A percentile compares a stretch with the other conserved stretches of the same genome.
These are phyloP conservation scores for Dioscorea zingiberensis DNA, from an alignment of 106 monocot species.

Conservation along the genomic window DNA sequence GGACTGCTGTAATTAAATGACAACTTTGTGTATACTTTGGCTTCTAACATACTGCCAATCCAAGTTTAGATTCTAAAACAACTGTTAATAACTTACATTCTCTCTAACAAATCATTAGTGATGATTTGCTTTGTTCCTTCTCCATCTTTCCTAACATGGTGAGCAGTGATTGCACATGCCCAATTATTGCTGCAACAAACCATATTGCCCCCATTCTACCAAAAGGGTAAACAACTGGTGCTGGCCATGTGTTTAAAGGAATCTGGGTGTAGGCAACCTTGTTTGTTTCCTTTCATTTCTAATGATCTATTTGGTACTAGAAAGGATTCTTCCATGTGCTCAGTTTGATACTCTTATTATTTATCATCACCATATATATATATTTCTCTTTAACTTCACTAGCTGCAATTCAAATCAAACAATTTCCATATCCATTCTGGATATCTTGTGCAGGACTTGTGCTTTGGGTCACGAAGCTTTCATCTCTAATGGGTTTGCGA, in stretches of 20 bases:
- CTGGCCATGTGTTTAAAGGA: conserved; percentile 20
- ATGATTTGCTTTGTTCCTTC: background rate
- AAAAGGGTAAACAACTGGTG: background rate
- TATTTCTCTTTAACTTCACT: background rate
- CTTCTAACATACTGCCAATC: background rate
- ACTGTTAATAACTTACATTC: background rate
- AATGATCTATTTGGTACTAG: background rate
- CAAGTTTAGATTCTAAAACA: background rate
- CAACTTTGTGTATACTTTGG: background rate
- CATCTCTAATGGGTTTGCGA: conserved; percentile 2
- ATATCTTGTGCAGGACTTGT: background rate
- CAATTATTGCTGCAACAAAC: background rate
- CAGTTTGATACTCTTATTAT: background rate
- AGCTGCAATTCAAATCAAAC: background rate
- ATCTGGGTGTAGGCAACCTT: conserved; percentile 10
- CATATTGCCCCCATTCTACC: background rate
- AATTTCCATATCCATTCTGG: background rate
- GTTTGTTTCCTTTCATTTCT: conserved; percentile 8
- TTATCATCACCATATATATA: background rate
- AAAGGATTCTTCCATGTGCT: conserved; percentile 21
- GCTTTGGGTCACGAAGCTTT: background rate
- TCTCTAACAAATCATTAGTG: background rate
- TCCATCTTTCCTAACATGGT: background rate
- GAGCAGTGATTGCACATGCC: too few relatives aligned
- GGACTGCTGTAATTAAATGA: background rate